Percentiles rank a stretch among this genome's conserved stretches.
Evolutionary conservation across 805 yeast species (phyloP).

Genomic region (Zygoascus tannicola): DNA sequence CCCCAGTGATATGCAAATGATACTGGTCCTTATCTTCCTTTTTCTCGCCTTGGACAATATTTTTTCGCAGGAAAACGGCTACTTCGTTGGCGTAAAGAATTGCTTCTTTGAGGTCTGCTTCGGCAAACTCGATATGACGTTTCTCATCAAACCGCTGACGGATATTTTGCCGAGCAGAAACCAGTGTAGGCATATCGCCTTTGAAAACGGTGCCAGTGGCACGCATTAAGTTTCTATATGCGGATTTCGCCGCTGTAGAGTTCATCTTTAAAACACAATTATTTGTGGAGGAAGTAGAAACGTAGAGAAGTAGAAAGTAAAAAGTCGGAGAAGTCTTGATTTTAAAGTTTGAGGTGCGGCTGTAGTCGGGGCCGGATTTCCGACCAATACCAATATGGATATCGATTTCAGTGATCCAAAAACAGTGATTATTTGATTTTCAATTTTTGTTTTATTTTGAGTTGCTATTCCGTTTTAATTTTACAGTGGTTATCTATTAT

Average conservation of each 20-base stretch:
- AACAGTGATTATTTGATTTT: no score
- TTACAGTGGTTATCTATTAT: no score
- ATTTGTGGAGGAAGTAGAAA: neutral
- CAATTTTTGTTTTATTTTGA: no score
- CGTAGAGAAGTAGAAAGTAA: slow-evolving; percentile 1
- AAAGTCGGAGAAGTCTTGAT: no score
- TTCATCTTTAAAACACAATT: no score
- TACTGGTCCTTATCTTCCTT: slow-evolving; percentile 11
- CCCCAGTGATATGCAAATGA: slow-evolving; percentile 58
- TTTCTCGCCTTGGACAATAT: slow-evolving; percentile 74
- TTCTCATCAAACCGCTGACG: slow-evolving; percentile 15
- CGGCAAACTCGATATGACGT: slow-evolving; percentile 26
- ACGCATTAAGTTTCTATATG: slow-evolving; percentile 23
- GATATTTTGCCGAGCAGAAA: slow-evolving; percentile 16
- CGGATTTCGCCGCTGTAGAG: slow-evolving; percentile 9
- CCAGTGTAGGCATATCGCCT: slow-evolving; percentile 14
- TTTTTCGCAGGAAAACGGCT: slow-evolving; percentile 55
- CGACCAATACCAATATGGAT: no score
- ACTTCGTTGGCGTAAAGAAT: slow-evolving; percentile 57
- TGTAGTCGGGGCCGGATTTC: no score
- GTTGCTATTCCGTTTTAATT: no score
- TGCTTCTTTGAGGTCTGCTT: slow-evolving; percentile 41
- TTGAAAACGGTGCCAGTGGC: slow-evolving; percentile 28
- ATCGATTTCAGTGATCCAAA: no score
- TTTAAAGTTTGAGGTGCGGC: no score